phyloP scores from a whole-genome alignment of 306 rosid species.

The Fagus crenata region DNA sequence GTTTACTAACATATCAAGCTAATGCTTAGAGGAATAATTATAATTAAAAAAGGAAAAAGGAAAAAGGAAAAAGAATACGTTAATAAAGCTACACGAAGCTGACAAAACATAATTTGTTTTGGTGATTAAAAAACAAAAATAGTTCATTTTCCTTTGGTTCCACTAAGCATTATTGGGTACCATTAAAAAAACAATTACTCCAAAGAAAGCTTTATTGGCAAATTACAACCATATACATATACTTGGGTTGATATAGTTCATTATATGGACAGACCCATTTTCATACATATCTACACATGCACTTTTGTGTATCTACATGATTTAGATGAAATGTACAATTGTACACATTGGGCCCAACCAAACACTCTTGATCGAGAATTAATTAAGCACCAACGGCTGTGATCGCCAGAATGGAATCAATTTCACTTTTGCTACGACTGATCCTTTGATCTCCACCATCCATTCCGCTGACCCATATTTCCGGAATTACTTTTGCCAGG shows the following conservation, averaged over 20 bases:
- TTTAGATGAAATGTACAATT: conserved; percentile 1
- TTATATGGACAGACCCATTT: conserved; percentile 24
- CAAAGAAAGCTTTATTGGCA: not conserved
- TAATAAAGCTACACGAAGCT: not conserved
- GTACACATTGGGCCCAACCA: not conserved
- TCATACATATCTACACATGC: conserved; percentile 5
- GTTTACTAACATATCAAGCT: not conserved
- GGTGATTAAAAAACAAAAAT: too few species aligned
- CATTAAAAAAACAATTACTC: too few species aligned
- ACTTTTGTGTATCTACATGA: not conserved
- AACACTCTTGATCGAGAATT: not conserved
- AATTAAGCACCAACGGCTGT: conserved; percentile 63
- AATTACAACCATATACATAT: not conserved
- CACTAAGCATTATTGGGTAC: too few species aligned
- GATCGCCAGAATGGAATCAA: conserved; percentile 46
- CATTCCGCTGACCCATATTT: conserved; percentile 48
- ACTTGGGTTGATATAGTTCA: not conserved
- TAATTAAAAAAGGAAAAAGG: not conserved
- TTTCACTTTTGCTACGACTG: conserved; percentile 49
- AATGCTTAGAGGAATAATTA: not conserved
- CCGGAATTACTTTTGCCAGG: conserved; percentile 51
- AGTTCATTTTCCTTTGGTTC: too few species aligned
- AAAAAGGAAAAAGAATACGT: too few species aligned
- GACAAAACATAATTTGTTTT: not conserved
- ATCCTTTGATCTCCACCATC: conserved; percentile 37